phyloP scores from a whole-genome alignment of 495 filamentous ascomycete genomes.

The Rhizodiscina lignyota region DNA sequence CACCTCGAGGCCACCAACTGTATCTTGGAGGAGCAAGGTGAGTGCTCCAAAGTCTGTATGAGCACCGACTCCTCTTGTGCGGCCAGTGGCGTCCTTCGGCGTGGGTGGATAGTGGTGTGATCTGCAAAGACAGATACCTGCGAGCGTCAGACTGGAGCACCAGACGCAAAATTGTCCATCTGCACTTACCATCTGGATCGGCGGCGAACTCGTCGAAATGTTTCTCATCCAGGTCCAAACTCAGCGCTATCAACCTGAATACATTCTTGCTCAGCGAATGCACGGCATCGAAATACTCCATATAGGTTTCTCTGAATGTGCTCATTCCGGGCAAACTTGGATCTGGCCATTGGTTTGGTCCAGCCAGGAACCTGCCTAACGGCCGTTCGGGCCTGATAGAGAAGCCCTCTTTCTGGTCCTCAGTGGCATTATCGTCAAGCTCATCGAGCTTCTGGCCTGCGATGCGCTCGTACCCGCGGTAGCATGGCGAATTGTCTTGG shows the following conservation, averaged over 20 bases:
- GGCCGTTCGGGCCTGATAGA: constrained; percentile 4
- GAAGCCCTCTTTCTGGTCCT: constrained; percentile 6
- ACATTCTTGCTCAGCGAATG: constrained; percentile 13
- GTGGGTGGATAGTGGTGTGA: constrained; percentile 33
- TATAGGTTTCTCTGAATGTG: constrained; percentile 21
- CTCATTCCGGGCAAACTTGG: constrained; percentile 13
- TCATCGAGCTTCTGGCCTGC: constrained; percentile 6
- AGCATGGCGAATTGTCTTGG: constrained; percentile 2
- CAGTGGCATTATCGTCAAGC: constrained; percentile 1
- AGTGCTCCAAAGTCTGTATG: constrained; percentile 36
- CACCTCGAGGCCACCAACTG: constrained; percentile 8
- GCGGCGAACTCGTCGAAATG: constrained; percentile 26
- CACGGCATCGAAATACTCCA: constrained; percentile 15
- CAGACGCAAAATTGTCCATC: neutral
- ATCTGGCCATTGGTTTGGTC: constrained; percentile 32
- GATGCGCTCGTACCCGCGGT: constrained; percentile 3
- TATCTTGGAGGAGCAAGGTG: constrained; percentile 28
- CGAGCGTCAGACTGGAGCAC: neutral
- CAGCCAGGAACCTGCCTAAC: constrained; percentile 20
- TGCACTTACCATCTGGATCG: constrained; percentile 16
- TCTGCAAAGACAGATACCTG: constrained; percentile 7
- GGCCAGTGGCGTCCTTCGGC: constrained; percentile 12
- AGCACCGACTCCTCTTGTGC: constrained; percentile 22
- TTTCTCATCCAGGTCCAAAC: constrained; percentile 21
- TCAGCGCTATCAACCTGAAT: constrained; percentile 23